phyloP scores from a whole-genome alignment of 2,329 filamentous ascomycete genomes.

The Paramyrothecium sp. region DNA sequence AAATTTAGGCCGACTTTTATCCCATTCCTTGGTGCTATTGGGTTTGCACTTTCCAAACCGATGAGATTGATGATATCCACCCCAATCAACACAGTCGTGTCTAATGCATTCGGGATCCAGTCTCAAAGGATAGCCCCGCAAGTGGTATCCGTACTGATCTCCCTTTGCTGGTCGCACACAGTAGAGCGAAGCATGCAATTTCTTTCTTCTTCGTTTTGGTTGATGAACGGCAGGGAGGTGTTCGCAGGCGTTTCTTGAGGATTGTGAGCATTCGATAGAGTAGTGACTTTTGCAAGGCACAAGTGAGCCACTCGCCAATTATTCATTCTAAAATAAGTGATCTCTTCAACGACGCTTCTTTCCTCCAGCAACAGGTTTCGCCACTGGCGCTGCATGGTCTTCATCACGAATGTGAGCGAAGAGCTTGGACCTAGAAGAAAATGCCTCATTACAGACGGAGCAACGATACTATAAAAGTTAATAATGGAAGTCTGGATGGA shows the following conservation, averaged over 20 bases:
- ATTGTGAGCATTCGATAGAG: too few relatives aligned
- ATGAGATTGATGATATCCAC: too few relatives aligned
- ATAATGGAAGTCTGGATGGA: not conserved
- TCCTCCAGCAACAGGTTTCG: conserved; percentile 14
- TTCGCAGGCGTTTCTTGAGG: too few relatives aligned
- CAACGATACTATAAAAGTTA: conserved; percentile 35
- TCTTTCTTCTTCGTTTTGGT: conserved; percentile 12
- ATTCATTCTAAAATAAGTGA: too few relatives aligned
- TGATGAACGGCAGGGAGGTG: too few relatives aligned
- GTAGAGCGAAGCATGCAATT: not conserved
- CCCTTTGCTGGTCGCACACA: not conserved
- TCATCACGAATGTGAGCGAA: conserved; percentile 71
- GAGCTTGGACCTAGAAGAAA: conserved; percentile 65
- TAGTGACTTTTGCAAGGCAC: too few relatives aligned
- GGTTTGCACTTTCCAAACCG: not conserved
- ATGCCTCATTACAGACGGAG: conserved; percentile 41
- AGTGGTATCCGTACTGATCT: too few relatives aligned
- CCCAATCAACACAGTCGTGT: too few relatives aligned
- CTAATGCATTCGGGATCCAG: too few relatives aligned
- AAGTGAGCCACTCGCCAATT: too few relatives aligned
- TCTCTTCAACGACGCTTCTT: conserved; percentile 24
- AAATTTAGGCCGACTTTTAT: conserved; percentile 2
- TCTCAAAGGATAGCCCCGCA: too few relatives aligned
- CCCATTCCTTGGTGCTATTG: not conserved
- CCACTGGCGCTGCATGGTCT: conserved; percentile 58